Percentiles rank a stretch among this genome's conserved stretches.
phyloP scores from a whole-genome alignment of 306 rosid species.

The Dalbergia cultrata region DNA sequence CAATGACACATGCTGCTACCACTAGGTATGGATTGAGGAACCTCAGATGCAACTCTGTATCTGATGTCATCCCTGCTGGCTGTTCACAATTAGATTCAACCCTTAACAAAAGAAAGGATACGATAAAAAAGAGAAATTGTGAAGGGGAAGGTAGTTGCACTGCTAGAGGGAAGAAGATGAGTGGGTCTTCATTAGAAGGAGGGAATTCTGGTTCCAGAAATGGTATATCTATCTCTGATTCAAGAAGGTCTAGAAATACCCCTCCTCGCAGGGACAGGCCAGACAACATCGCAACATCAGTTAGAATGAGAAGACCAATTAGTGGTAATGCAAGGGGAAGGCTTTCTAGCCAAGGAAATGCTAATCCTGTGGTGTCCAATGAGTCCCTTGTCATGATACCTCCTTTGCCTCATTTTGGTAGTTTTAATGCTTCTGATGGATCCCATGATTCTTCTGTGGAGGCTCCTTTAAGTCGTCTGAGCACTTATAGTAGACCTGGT shows the following conservation, averaged over 20 bases:
- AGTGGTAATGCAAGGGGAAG: constrained; percentile 63
- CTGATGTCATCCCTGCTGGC: constrained; percentile 76
- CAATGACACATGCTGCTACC: constrained; percentile 62
- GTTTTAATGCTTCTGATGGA: constrained; percentile 58
- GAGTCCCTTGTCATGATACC: constrained; percentile 54
- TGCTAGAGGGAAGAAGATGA: constrained; percentile 80
- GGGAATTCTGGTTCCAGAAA: constrained; percentile 58
- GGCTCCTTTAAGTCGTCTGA: constrained; percentile 54
- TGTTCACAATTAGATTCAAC: constrained; percentile 68
- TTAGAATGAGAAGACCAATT: constrained; percentile 66
- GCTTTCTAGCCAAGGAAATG: constrained; percentile 68
- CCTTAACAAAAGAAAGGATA: constrained; percentile 63
- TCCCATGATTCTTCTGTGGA: constrained; percentile 57
- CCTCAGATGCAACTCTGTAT: constrained; percentile 77
- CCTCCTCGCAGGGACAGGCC: constrained; percentile 63
- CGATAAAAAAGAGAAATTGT: constrained; percentile 65
- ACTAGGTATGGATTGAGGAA: constrained; percentile 81
- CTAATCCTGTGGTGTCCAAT: constrained; percentile 52
- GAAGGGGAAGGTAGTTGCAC: constrained; percentile 90
- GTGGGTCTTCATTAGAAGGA: constrained; percentile 64
- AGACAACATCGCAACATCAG: constrained; percentile 58
- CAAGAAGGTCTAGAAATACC: constrained; percentile 67
- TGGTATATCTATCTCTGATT: constrained; percentile 79
- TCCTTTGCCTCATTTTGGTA: constrained; percentile 59
- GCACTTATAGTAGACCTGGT: constrained; percentile 64